Conservation (phyloP, 495 filamentous ascomycete species). For the Sabuloglossum arenarium region DNA sequence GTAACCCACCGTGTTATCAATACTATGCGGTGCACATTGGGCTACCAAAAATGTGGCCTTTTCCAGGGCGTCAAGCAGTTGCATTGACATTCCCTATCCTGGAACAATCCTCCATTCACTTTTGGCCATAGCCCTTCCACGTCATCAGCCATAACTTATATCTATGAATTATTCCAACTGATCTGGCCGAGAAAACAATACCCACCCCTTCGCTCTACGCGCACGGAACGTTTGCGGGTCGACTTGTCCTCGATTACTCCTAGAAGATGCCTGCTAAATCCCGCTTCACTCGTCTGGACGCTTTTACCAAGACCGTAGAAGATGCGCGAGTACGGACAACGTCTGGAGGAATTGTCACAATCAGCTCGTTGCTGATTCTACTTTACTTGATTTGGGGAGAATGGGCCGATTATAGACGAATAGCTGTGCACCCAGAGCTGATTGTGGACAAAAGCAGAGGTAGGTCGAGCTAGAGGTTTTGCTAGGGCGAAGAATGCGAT, state of each 20-base stretch:
- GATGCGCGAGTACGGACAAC: slow-evolving; percentile 97
- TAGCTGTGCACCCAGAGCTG: slow-evolving; percentile 76
- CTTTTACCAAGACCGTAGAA: slow-evolving; percentile 97
- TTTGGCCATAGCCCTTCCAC: too few species aligned
- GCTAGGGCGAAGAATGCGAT: neutral
- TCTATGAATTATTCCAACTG: neutral
- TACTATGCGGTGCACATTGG: neutral
- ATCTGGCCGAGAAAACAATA: neutral
- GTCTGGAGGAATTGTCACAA: slow-evolving; percentile 84
- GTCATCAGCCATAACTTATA: neutral
- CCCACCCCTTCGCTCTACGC: too few species aligned
- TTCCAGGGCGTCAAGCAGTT: neutral
- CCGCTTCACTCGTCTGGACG: slow-evolving; percentile 87
- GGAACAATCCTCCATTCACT: too few species aligned
- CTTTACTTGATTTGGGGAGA: slow-evolving; percentile 83
- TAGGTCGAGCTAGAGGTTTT: slow-evolving; percentile 18
- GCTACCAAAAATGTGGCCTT: neutral
- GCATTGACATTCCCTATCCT: neutral
- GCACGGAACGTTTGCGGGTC: neutral
- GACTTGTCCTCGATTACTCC: neutral
- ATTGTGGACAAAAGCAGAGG: slow-evolving; percentile 93
- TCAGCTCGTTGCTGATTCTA: slow-evolving; percentile 69
- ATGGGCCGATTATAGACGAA: slow-evolving; percentile 79
- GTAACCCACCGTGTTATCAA: neutral
- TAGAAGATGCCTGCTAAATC: slow-evolving; percentile 21